A percentile compares a stretch with the other conserved stretches of the same genome.
phyloP scores from a whole-genome alignment of 2,329 filamentous ascomycete genomes.

The Septoria linicola region DNA sequence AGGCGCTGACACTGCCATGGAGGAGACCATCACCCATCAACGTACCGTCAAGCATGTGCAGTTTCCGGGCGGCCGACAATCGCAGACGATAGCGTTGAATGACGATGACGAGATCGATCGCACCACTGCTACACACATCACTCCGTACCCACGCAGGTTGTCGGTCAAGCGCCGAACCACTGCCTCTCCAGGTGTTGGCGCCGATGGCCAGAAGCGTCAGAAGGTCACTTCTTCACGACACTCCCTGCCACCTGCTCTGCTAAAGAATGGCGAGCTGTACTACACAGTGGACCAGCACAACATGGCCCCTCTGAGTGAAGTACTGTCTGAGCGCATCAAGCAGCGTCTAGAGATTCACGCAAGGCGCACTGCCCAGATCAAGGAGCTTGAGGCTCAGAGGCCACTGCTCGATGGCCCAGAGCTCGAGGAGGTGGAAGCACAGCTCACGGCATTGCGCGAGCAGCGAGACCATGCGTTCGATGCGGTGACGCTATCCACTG shows the following conservation, averaged over 20 bases:
- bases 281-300: slow-evolving; percentile 31
- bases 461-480: slow-evolving; percentile 31
- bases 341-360: slow-evolving; percentile 43
- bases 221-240: slow-evolving; percentile 32
- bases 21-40: slow-evolving; percentile 15
- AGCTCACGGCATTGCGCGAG: slow-evolving; percentile 19
- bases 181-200: slow-evolving; percentile 29
- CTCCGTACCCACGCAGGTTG: slow-evolving; percentile 34
- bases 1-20: slow-evolving; percentile 19
- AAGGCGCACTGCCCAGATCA: slow-evolving; percentile 33
- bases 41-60: slow-evolving; percentile 31
- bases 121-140: slow-evolving; percentile 36
- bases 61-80: slow-evolving; percentile 29
- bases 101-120: slow-evolving; percentile 21
- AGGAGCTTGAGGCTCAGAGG: slow-evolving; percentile 13
- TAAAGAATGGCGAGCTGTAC: slow-evolving; percentile 25
- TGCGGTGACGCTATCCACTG: slow-evolving; percentile 33
- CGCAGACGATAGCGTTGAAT: slow-evolving; percentile 15
- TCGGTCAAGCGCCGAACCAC: slow-evolving; percentile 37
- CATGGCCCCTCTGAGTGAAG: slow-evolving; percentile 34
- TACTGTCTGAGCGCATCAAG: slow-evolving; percentile 36
- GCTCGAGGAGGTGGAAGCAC: slow-evolving; percentile 28
- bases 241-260: slow-evolving; percentile 34
- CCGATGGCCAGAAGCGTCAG: slow-evolving; percentile 21
- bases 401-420: slow-evolving; percentile 10